Percentiles rank a stretch among this genome's conserved stretches.
phyloP scores from a whole-genome alignment of 495 filamentous ascomycete species.

The Penicillium riverlandense region DNA sequence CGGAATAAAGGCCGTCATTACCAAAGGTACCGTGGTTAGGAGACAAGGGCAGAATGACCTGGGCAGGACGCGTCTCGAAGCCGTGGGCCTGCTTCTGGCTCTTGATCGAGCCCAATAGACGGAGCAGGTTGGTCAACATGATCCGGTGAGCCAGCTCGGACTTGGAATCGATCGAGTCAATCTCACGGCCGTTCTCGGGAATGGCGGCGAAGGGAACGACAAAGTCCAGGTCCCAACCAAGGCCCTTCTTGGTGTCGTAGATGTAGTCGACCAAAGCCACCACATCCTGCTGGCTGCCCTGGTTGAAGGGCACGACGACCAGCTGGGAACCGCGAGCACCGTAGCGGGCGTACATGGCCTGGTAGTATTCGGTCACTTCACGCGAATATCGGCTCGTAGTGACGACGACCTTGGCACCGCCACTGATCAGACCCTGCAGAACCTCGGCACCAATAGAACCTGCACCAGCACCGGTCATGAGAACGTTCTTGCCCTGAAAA shows the following conservation, averaged over 20 bases:
- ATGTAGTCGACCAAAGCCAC: conserved; percentile 91
- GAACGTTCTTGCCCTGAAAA: conserved; percentile 89
- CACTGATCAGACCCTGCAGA: conserved; percentile 90
- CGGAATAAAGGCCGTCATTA: conserved; percentile 95
- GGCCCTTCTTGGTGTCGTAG: conserved; percentile 91
- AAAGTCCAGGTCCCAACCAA: conserved; percentile 97
- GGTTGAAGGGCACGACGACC: conserved; percentile 97
- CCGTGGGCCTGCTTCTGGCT: conserved; percentile 77
- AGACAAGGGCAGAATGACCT: conserved; percentile 91
- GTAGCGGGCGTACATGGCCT: conserved; percentile 93
- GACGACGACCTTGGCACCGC: conserved; percentile 91
- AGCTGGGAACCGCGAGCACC: conserved; percentile 92
- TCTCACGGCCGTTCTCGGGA: conserved; percentile 94
- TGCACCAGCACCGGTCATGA: conserved; percentile 98
- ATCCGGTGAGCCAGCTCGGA: conserved; percentile 97
- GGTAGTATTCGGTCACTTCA: conserved; percentile 98
- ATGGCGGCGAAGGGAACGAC: conserved; percentile 97
- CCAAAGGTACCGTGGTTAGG: conserved; percentile 99
- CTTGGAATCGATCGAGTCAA: conserved; percentile 94
- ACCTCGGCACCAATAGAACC: conserved; percentile 99
- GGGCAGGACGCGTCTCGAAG: conserved; percentile 90
- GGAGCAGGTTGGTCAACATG: conserved; percentile 95
- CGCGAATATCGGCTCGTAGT: conserved; percentile 95
- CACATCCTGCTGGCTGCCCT: conserved; percentile 95
- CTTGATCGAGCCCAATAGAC: conserved; percentile 87